Percentiles rank a stretch among this genome's conserved stretches.
phyloP scores from a whole-genome alignment of 805 yeast species.

The Saccharomycopsis fermentans region DNA sequence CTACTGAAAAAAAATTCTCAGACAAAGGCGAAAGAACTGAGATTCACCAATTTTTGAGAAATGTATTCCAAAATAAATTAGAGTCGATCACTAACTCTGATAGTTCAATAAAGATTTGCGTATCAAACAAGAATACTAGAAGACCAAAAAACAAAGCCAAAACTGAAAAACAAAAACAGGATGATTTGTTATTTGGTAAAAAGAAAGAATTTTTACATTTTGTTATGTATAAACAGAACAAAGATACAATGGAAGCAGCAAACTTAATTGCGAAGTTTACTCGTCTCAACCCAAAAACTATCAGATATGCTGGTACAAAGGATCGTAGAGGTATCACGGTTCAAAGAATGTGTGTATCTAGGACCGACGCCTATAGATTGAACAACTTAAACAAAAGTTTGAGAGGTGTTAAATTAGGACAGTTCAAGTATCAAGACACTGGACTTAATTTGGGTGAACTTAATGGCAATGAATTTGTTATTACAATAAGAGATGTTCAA shows the following conservation, averaged over 20 bases:
- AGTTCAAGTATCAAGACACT: conserved; percentile 54
- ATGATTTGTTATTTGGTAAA: conserved; percentile 68
- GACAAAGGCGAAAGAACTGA: conserved; percentile 69
- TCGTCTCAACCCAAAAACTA: conserved; percentile 57
- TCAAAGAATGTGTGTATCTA: conserved; percentile 63
- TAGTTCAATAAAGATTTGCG: conserved; percentile 54
- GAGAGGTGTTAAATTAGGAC: conserved; percentile 71
- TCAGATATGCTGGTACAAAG: conserved; percentile 90
- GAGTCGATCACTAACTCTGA: conserved; percentile 70
- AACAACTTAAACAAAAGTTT: conserved; percentile 66
- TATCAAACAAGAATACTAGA: conserved; percentile 36
- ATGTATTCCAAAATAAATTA: conserved; percentile 59
- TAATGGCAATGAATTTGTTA: conserved; percentile 78
- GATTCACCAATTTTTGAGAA: conserved; percentile 68
- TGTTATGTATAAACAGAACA: conserved; percentile 82
- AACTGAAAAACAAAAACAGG: conserved; percentile 24
- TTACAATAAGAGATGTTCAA: conserved; percentile 69
- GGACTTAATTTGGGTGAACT: conserved; percentile 73
- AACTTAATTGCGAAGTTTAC: conserved; percentile 60
- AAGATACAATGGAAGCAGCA: conserved; percentile 96
- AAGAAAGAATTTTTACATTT: conserved; percentile 61
- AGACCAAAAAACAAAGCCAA: conserved; percentile 19
- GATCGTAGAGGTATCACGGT: conserved; percentile 95
- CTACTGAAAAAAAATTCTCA: conserved; percentile 38
- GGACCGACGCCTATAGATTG: conserved; percentile 64